Evolutionary conservation across 352 stramenopile species (phyloP).

Genomic region (Pythium guiyangense): DNA sequence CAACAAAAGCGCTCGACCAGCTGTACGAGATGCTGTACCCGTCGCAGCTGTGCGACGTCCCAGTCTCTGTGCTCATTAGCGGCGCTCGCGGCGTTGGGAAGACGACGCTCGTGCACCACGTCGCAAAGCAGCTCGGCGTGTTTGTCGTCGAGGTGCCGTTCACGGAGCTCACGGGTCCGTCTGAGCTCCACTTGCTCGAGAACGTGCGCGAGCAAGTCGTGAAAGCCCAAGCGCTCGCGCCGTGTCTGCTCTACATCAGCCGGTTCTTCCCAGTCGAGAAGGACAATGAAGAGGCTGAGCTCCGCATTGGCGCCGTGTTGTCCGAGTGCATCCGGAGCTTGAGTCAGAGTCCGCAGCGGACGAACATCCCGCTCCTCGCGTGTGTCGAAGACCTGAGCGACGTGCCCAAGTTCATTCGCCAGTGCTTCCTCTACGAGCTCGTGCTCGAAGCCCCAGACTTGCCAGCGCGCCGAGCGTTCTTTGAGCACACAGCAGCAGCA

Average conservation of each 20-base stretch:
- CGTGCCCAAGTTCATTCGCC: conserved; percentile 75
- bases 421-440: conserved; percentile 81
- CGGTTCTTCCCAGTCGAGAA: conserved; percentile 76
- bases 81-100: conserved; percentile 70
- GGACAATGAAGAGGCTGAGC: conserved; percentile 66
- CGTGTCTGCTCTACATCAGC: conserved; percentile 79
- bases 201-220: conserved; percentile 67
- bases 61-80: conserved; percentile 66
- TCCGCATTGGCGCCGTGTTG: conserved; percentile 57
- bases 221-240: conserved; percentile 60
- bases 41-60: conserved; percentile 59
- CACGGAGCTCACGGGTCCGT: conserved; percentile 65
- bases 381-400: conserved; percentile 75
- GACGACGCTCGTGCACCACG: conserved; percentile 61
- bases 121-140: conserved; percentile 59
- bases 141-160: conserved; percentile 72
- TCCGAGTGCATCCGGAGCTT: conserved; percentile 60
- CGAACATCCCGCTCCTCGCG: conserved; percentile 67
- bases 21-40: conserved; percentile 70
- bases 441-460: conserved; percentile 59
- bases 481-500: conserved; percentile 36
- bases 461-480: conserved; percentile 41
- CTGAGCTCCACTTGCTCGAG: conserved; percentile 67
- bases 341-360: conserved; percentile 36
- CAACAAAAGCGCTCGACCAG: conserved; percentile 31